Base-by-base conservation (phyloP, 805 yeast species). In the Zygotorulaspora chibaensis region DNA sequence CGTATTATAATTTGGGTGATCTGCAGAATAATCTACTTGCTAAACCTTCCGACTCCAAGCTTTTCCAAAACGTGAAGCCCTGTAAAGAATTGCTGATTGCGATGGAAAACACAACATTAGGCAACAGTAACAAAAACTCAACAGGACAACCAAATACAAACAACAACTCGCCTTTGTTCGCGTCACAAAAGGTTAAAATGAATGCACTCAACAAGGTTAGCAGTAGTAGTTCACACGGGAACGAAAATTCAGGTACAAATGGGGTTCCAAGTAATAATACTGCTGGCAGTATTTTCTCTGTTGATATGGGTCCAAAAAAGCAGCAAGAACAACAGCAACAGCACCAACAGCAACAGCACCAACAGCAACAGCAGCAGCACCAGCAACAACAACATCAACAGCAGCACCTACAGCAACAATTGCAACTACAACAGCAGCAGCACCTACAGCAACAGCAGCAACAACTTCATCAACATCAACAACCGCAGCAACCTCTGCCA, bases 1-100 rank as follows among this genome's bases (percentile, higher is more conserved):
- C 90, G 8, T 90, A 90, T 65, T 90, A 87, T 61, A 70, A 77
- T 26, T 83, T 88, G 0, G 78, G 78, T 16, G 96, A 90, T 62
- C 93, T 88, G 3, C 58, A 78, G 42, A 68, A 70, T 28, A 81
- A 82, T 4, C 69, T 67, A 34, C 68, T 89, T 38, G 56, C 64
- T 0, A 69, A 81, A 20, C 96, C 96, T 0, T 68, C 79, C 3
- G 76, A 76, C 34, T 65, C 75, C 7, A 72, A 76, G 7, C 55
- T 60, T 15, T 71, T 87, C 44, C 74, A 74, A 47, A 74, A 78
- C 47, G 51, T 79, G 0, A 63, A 63, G 13, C 72, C 83, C 6
- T 69, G 78, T 2, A 60, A 64, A 13, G 73, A 71, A 9, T 65
- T 84, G 35, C 71, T 81, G 72, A 68, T 66, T 46, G 82, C 86